A percentile compares a stretch with the other conserved stretches of the same genome.
phyloP scores from a whole-genome alignment of 116 monocot species.

The Zostera marina region DNA sequence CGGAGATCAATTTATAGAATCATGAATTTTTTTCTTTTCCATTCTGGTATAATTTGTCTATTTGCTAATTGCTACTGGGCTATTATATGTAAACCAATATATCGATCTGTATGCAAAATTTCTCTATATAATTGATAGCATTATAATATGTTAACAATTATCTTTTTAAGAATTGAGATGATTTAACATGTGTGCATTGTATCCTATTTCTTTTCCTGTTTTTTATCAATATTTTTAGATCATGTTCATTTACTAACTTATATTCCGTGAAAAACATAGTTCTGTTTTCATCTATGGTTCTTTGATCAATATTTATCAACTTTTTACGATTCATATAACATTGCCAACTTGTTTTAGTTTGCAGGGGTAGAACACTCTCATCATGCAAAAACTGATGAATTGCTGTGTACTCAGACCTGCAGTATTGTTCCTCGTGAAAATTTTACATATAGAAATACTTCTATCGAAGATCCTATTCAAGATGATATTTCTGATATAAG shows the following conservation, averaged over 20 bases:
- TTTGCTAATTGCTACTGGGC: no score
- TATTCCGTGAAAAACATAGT: not conserved
- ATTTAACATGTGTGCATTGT: no score
- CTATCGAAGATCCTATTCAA: constrained; percentile 64
- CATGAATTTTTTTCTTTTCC: no score
- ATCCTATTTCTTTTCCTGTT: not conserved
- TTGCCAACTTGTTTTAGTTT: constrained; percentile 21
- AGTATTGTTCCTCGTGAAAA: constrained; percentile 25
- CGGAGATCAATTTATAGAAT: no score
- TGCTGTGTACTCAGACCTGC: constrained; percentile 62
- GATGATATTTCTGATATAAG: constrained; percentile 52
- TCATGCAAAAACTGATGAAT: constrained; percentile 28
- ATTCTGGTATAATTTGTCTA: no score
- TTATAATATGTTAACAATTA: no score
- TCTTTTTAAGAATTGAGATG: no score
- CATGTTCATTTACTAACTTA: not conserved
- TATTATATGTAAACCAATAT: no score
- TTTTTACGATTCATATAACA: not conserved
- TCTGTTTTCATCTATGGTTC: not conserved
- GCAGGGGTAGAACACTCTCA: constrained; percentile 86
- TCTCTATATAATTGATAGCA: no score
- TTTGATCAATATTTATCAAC: not conserved
- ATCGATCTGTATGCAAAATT: no score
- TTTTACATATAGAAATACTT: constrained; percentile 37
- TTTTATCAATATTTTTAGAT: not conserved